Conservation (phyloP, 129 eudicot species). For the Smallanthus sonchifolius region DNA sequence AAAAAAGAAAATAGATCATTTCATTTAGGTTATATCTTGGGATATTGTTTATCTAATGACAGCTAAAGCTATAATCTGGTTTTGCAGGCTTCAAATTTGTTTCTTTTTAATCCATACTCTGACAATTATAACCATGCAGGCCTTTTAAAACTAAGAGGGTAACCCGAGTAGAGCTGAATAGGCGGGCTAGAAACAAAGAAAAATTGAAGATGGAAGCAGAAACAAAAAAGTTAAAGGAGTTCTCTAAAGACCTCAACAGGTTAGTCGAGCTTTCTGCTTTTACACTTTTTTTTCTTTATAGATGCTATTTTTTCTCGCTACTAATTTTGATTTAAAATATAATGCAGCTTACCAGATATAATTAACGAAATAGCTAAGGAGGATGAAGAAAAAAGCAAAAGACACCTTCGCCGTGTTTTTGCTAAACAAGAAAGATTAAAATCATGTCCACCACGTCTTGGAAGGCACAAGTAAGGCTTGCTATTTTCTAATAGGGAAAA, state of each 20-base stretch:
- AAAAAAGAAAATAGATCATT: not conserved
- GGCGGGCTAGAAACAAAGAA: constrained; percentile 60
- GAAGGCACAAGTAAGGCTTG: constrained; percentile 65
- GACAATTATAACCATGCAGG: constrained; percentile 37
- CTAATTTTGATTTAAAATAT: not conserved
- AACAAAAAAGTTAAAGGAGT: constrained; percentile 37
- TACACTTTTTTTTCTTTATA: not conserved
- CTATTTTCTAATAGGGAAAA: not conserved
- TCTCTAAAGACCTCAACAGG: constrained; percentile 82
- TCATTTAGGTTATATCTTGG: not conserved
- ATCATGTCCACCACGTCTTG: constrained; percentile 78
- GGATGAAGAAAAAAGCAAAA: constrained; percentile 75
- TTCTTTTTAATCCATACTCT: not conserved
- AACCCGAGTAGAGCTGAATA: constrained; percentile 67
- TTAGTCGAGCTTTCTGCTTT: constrained; percentile 8
- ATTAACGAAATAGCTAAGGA: constrained; percentile 74
- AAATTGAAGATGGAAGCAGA: constrained; percentile 56
- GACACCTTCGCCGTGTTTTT: constrained; percentile 58
- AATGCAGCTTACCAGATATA: constrained; percentile 64
- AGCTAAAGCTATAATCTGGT: not conserved
- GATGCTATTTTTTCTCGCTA: not conserved
- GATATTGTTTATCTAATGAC: not conserved
- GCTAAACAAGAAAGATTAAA: constrained; percentile 73
- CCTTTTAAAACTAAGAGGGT: constrained; percentile 53
- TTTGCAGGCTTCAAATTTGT: not conserved